Conservation (phyloP, 768 basidiomycete genomes). For the Suillus plorans region DNA sequence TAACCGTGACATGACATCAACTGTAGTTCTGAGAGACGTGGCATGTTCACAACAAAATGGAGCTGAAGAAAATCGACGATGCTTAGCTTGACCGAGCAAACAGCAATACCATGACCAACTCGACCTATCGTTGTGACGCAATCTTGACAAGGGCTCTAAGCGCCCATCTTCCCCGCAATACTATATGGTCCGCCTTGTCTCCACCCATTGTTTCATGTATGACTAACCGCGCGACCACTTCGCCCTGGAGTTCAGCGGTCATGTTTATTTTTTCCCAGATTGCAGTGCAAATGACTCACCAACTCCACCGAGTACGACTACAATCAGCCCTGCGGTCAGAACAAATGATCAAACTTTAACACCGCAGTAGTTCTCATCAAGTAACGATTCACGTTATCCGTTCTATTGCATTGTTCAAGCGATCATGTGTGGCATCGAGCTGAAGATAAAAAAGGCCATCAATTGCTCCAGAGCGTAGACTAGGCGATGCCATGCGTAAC, state of each 20-base stretch:
- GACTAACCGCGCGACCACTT: constrained; percentile 73
- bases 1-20: too few relatives aligned
- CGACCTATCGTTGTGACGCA: background rate
- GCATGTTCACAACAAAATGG: too few relatives aligned
- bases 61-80: too few relatives aligned
- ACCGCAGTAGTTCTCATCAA: constrained; percentile 44
- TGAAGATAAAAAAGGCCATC: constrained; percentile 25
- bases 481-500: constrained; percentile 93
- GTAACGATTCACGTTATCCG: constrained; percentile 84
- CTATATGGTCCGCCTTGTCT: constrained; percentile 9
- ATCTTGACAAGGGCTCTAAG: background rate
- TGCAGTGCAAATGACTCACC: constrained; percentile 39
- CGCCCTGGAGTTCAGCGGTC: constrained; percentile 53
- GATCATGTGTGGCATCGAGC: constrained; percentile 92
- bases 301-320: constrained; percentile 86
- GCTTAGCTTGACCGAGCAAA: too few relatives aligned
- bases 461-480: constrained; percentile 61
- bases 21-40: too few relatives aligned
- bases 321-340: constrained; percentile 70
- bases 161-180: constrained; percentile 1
- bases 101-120: background rate
- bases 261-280: background rate
- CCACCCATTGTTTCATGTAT: constrained; percentile 56
- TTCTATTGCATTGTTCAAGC: constrained; percentile 84
- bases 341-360: background rate